phyloP scores from a whole-genome alignment of 768 basidiomycete species.

The Mycena epipterygia region DNA sequence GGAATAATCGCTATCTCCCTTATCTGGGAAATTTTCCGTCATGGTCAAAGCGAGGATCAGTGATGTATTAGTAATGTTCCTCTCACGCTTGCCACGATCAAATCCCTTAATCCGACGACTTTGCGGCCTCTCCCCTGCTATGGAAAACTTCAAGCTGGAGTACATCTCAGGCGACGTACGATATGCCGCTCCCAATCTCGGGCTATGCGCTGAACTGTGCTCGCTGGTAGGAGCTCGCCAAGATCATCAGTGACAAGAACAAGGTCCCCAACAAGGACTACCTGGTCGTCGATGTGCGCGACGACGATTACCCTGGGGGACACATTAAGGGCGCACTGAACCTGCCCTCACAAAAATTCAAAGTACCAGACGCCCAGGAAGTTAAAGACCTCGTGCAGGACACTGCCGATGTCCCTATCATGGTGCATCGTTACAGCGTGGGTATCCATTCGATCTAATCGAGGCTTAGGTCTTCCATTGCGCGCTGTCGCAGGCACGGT shows the following conservation, averaged over 20 bases:
- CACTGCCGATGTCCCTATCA: conserved; percentile 69
- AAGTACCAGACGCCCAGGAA: no score
- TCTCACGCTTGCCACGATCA: background rate
- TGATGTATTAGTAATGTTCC: no score
- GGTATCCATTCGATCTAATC: no score
- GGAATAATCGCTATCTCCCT: no score
- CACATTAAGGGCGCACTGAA: conserved; percentile 79
- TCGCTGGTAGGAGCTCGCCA: conserved; percentile 79
- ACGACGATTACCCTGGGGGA: conserved; percentile 83
- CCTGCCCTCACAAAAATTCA: conserved; percentile 73
- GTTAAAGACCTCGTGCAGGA: conserved; percentile 72
- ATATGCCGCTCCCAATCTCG: background rate
- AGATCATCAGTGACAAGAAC: conserved; percentile 76
- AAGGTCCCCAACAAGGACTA: conserved; percentile 75
- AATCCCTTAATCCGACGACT: no score
- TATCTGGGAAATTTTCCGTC: no score
- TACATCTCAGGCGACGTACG: conserved; percentile 59
- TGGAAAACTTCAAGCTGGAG: no score
- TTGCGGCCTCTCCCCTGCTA: no score
- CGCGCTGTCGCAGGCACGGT: conserved; percentile 83
- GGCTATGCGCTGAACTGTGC: conserved; percentile 15
- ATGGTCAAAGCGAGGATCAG: background rate
- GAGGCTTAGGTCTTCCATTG: no score
- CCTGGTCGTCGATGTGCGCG: conserved; percentile 87
- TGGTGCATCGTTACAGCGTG: no score